These are phyloP conservation scores for Pythium utonaiense DNA, from an alignment of 352 stramenopile species.

Conservation along the genomic window DNA sequence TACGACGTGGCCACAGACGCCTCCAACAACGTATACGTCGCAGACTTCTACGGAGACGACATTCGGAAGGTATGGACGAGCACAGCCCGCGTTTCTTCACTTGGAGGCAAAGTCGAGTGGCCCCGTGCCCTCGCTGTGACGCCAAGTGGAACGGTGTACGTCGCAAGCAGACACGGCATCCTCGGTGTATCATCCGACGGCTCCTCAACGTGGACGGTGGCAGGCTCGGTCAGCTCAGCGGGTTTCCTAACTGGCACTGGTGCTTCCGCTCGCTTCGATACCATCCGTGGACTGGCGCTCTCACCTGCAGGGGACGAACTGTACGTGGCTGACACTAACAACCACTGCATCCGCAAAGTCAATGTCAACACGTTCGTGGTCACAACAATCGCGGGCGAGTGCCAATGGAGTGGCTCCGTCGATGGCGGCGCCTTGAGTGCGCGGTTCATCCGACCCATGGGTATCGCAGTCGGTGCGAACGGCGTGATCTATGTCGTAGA, in stretches of 20 bases:
- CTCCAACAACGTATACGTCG: not conserved
- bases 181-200: not conserved
- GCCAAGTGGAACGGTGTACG: not conserved
- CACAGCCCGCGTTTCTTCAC: not conserved
- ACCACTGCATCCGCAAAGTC: conserved; percentile 4
- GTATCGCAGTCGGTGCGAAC: not conserved
- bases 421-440: not conserved
- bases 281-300: not conserved
- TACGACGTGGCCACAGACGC: not conserved
- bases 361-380: not conserved
- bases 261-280: not conserved
- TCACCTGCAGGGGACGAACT: not conserved
- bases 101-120: not conserved
- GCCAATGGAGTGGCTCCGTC: not conserved
- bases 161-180: not conserved
- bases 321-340: not conserved
- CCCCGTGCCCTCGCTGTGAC: not conserved
- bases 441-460: not conserved
- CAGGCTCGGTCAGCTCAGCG: not conserved
- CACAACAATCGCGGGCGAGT: not conserved
- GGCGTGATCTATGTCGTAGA: not conserved
- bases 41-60: not conserved
- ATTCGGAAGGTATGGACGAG: not conserved
- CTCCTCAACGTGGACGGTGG: not conserved
- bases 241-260: not conserved